Base-by-base conservation (phyloP, 345 rosid genomes). In the Psidium guajava region DNA sequence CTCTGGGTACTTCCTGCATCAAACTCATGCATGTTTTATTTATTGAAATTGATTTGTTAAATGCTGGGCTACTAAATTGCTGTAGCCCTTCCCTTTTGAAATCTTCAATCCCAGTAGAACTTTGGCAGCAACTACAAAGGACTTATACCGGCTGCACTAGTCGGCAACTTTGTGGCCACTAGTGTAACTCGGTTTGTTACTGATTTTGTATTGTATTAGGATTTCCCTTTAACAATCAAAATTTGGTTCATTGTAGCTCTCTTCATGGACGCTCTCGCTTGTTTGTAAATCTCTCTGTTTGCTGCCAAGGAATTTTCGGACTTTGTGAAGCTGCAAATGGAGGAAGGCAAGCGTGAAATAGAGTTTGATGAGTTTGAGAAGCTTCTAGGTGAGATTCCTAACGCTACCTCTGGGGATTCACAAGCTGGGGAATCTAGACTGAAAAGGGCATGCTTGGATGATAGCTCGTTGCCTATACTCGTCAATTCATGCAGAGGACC, bases 351-450 rank as follows among this genome's bases (percentile, higher is more conserved):
- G 90, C 51, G 84, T 85, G 95, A 92, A 85, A 58, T 55, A 27
- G 96, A 90, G 88, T 91, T 87, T 32, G 98, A 95, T 90, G 96
- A 94, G 85, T 85, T 93, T 44, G 95, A 93, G 87, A 93, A 90
- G 89, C 94, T 93, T 88, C 95, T 93, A 5, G 87, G 95, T 25
- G 97, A 94, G 93, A 93, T 93, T 86, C 98, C 97, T 0, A 91
- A 92, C 77, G 93, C 93, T 69, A 94, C 96, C 81, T 92, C 91
- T 20, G 92, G 92, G 83, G 88, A 86, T 83, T 86, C 90, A 10
- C 89, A 90, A 59, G 85, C 86, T 50, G 91, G 88, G 88, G 92
- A 89, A 83, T 86, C 83, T 83, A 85, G 83, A 55, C 84, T 85
- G 28, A 87, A 85, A 85, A 74, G 85, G 83, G 85, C 54, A 74